These are phyloP conservation scores for Kingdonia uniflora DNA, from an alignment of 164 flowering plant genomes.

Conservation along the genomic window DNA sequence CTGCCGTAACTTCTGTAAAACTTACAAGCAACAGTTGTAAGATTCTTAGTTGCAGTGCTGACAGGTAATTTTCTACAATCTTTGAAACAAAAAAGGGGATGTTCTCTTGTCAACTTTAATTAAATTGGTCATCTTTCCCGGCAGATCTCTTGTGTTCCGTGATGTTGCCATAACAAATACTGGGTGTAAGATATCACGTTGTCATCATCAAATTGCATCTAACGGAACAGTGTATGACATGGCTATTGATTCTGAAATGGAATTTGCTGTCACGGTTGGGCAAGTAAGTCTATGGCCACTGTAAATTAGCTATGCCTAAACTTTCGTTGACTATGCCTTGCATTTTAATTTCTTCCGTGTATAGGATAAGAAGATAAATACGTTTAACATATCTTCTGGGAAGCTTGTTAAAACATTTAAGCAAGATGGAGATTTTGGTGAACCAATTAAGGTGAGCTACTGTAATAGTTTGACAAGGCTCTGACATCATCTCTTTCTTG, in stretches of 20 bases:
- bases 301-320: background rate
- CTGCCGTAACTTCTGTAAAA: constrained; percentile 56
- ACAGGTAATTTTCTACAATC: constrained; percentile 30
- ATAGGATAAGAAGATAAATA: constrained; percentile 63
- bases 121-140: constrained; percentile 2
- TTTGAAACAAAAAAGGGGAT: background rate
- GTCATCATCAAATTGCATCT: constrained; percentile 42
- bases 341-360: constrained; percentile 1
- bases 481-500: constrained; percentile 1
- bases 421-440: constrained; percentile 43
- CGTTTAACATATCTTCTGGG: constrained; percentile 40
- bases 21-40: constrained; percentile 31
- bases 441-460: constrained; percentile 53
- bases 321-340: too few relatives aligned
- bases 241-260: constrained; percentile 44
- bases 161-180: constrained; percentile 28
- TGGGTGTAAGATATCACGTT: constrained; percentile 22
- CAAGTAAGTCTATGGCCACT: constrained; percentile 30
- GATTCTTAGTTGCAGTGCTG: constrained; percentile 62
- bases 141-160: constrained; percentile 51
- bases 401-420: constrained; percentile 47
- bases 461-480: background rate
- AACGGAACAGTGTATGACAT: constrained; percentile 56
- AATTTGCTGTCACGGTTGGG: constrained; percentile 55
- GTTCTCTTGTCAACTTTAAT: background rate